Base-by-base conservation (phyloP, 805 yeast species). In the Priceomyces carsonii region DNA sequence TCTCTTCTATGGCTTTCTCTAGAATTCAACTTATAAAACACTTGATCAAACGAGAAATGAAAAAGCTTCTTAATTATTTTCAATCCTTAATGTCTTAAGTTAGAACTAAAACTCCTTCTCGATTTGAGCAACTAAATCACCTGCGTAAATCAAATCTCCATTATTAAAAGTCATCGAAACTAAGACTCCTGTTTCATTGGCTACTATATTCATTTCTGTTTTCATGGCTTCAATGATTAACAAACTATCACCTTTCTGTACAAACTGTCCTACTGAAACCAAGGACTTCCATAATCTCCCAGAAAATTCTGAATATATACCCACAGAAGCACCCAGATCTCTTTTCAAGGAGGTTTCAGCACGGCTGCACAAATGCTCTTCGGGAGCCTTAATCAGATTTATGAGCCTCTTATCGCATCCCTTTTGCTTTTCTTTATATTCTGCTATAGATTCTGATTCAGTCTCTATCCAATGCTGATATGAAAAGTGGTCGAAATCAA, bases 161-260 rank as follows among this genome's bases (percentile, higher is more conserved):
- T 88, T 87, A 35, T 73, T 71, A 59, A 87, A 96, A 39, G 79
- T 61, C 28, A 87, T 68, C 63, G 84, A 83, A 32, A 76, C 55
- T 14, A 87, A 89, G 53, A 76, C 82, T 51, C 95, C 95, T 14
- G 69, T 67, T 36, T 55, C 69, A 1, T 95, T 74, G 14, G 96
- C 79, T 35, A 62, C 69, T 22, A 90, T 95, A 34, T 79, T 76
- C 96, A 91, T 91, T 64, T 91, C 99, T 0, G 98, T 93, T 72
- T 91, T 91, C 99, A 91, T 91, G 36, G 98, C 98, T 63, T 91
- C 99, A 35, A 91, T 85, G 25, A 93, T 87, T 46, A 91, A 75
- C 42, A 91, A 70, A 4, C 87, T 88, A 50, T 87, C 90, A 21
- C 89, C 95, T 29, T 65, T 73, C 33, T 69, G 64, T 19, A 91